Evolutionary conservation across 768 basidiomycete species (phyloP).

Genomic region (Megacollybia marginata): DNA sequence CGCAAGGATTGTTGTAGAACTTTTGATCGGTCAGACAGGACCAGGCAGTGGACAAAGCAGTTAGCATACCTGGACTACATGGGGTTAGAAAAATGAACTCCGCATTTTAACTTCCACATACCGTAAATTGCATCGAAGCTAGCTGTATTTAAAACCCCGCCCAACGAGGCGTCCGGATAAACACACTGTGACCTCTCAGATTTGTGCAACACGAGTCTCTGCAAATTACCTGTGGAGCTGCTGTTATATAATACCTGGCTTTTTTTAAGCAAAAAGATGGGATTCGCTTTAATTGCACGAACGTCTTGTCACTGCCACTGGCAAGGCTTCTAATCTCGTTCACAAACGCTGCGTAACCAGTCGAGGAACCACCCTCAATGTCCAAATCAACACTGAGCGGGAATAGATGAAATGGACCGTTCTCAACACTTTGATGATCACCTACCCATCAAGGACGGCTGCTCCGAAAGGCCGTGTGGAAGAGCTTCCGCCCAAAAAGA

Average conservation of each 20-base stretch:
- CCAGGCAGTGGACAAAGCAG: background rate
- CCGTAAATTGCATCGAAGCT: slow-evolving; percentile 68
- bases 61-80: slow-evolving; percentile 4
- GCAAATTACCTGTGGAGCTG: slow-evolving; percentile 20
- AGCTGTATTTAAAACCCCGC: slow-evolving; percentile 50
- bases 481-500: slow-evolving; percentile 56
- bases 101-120: slow-evolving; percentile 9
- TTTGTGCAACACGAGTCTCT: background rate
- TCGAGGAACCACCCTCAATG: slow-evolving; percentile 59
- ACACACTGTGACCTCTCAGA: slow-evolving; percentile 32
- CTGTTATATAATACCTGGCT: slow-evolving; percentile 57
- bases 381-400: slow-evolving; percentile 55
- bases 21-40: slow-evolving; percentile 10
- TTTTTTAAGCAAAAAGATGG: slow-evolving; percentile 5
- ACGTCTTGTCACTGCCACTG: slow-evolving; percentile 47
- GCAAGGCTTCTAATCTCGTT: slow-evolving; percentile 46
- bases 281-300: slow-evolving; percentile 24
- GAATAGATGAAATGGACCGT: background rate
- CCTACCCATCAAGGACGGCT: slow-evolving; percentile 68
- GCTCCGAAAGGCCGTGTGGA: slow-evolving; percentile 63
- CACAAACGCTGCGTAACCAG: slow-evolving; percentile 46
- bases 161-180: slow-evolving; percentile 59
- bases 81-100: background rate
- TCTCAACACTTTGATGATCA: background rate
- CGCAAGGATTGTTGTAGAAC: slow-evolving; percentile 53